Evolutionary conservation across 1,139 yeast genomes (phyloP), one percentile per base, ranked within the genome.

Genomic region (Pichia sp.): DNA sequence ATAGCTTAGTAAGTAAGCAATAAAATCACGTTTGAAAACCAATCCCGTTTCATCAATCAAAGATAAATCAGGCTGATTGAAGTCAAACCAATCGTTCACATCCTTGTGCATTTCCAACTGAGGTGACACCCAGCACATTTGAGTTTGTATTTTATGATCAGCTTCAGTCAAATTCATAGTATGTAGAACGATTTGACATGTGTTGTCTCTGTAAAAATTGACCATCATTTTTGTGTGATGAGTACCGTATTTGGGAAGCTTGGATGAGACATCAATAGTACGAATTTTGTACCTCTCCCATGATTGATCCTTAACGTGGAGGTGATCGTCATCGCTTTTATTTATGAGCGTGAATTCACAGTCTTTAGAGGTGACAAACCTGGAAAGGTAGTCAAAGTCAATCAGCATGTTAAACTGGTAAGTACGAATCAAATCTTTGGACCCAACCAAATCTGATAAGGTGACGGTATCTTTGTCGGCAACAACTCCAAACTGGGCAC

Each of bases 141-240:
- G 90, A 2, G 86, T 83, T 52, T 85, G 79, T 1, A 76, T 76
- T 5, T 72, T 72, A 54, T 82, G 75, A 65, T 85, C 90, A 1
- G 76, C 66, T 46, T 69, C 68, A 0, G 84, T 81, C 52, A 84
- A 64, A 64, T 85, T 85, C 63, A 80, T 77, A 0, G 90, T 80
- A 70, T 84, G 79, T 19, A 85, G 71, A n/a, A 80, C 78, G 0
- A 85, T 65, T 61, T 78, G 82, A 34, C 77, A 67, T 0, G 75
- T 66, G 0, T 65, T 65, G 58, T 78, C 80, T 3, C 62, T 65
- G 61, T 72, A 81, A 56, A 78, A 72, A 63, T 84, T 84, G 15
- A 85, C 70, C 76, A 85, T 81, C 79, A 85, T 72, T 62, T 85
- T 85, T 2, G 87, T 76, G 64, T 85, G 90, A 64, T 85, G 90